A percentile compares a stretch with the other conserved stretches of the same genome.
Evolutionary conservation across 768 basidiomycete genomes (phyloP).

Genomic region (Tricholoma saponaceum): DNA sequence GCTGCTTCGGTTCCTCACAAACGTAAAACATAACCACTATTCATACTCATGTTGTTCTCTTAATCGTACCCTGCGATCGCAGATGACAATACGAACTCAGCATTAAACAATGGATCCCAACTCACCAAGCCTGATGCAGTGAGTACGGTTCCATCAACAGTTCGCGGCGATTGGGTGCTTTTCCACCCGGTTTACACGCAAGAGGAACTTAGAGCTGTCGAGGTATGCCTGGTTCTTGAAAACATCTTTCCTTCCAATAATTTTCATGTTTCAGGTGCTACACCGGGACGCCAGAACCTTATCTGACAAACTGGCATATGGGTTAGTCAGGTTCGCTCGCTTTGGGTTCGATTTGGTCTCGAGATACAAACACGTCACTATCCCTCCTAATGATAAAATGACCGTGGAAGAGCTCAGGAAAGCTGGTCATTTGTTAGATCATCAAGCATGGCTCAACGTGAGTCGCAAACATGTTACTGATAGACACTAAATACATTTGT

Average conservation of each 20-base stretch:
- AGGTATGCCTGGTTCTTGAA: slow-evolving; percentile 36
- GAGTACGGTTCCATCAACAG: slow-evolving; percentile 50
- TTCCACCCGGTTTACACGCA: slow-evolving; percentile 89
- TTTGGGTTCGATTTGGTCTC: slow-evolving; percentile 80
- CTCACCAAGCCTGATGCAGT: slow-evolving; percentile 43
- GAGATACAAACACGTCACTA: slow-evolving; percentile 73
- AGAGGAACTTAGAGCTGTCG: slow-evolving; percentile 68
- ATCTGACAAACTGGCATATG: slow-evolving; percentile 69
- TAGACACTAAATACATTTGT: not conserved
- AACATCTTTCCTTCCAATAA: not conserved
- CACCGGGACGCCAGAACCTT: slow-evolving; percentile 60
- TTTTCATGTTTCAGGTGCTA: slow-evolving; percentile 49
- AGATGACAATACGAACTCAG: slow-evolving; percentile 14
- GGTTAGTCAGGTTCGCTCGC: slow-evolving; percentile 57
- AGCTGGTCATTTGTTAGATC: slow-evolving; percentile 69
- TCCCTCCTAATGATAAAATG: slow-evolving; percentile 60
- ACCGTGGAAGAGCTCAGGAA: slow-evolving; percentile 69
- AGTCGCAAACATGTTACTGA: slow-evolving; percentile 17
- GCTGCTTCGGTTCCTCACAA: slow-evolving; percentile 17
- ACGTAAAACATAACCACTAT: slow-evolving; percentile 8
- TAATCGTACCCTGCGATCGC: not conserved
- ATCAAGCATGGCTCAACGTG: slow-evolving; percentile 74
- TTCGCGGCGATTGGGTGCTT: slow-evolving; percentile 83
- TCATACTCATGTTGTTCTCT: not conserved
- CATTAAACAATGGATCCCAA: slow-evolving; percentile 13